Conservation (phyloP, 305 asterid species). For the Solanum hybrid region DNA sequence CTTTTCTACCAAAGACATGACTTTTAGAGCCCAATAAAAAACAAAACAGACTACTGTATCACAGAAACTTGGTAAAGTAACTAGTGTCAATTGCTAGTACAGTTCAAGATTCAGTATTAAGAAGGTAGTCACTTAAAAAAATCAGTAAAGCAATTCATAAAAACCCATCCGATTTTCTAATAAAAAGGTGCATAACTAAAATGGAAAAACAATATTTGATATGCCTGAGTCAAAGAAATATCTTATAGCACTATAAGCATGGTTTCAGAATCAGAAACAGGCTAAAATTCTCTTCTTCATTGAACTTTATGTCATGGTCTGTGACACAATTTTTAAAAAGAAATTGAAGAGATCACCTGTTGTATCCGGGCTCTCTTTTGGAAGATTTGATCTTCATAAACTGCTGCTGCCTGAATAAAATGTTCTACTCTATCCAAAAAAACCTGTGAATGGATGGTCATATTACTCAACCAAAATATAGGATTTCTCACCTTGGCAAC, state of each 20-base stretch:
- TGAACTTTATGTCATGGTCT: background rate
- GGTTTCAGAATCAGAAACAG: background rate
- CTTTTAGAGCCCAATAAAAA: background rate
- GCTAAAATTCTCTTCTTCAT: background rate
- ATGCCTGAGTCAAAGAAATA: background rate
- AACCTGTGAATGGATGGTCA: constrained; percentile 37
- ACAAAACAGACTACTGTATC: background rate
- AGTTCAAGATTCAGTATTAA: background rate
- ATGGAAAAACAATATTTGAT: background rate
- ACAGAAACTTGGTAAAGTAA: background rate
- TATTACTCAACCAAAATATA: background rate
- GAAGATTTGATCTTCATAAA: constrained; percentile 84
- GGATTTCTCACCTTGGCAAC: background rate
- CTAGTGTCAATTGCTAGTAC: background rate
- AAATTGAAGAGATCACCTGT: constrained; percentile 41
- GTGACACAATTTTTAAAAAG: background rate
- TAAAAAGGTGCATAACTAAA: background rate
- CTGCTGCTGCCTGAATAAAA: constrained; percentile 87
- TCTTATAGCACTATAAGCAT: background rate
- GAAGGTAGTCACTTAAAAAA: background rate
- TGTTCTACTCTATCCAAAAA: constrained; percentile 75
- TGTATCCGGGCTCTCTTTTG: constrained; percentile 82
- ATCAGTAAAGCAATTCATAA: background rate
- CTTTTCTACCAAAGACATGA: background rate
- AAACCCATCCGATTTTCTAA: background rate